Conservation (phyloP, 2,329 filamentous ascomycete genomes). For the Sarocladiaceae sp. region DNA sequence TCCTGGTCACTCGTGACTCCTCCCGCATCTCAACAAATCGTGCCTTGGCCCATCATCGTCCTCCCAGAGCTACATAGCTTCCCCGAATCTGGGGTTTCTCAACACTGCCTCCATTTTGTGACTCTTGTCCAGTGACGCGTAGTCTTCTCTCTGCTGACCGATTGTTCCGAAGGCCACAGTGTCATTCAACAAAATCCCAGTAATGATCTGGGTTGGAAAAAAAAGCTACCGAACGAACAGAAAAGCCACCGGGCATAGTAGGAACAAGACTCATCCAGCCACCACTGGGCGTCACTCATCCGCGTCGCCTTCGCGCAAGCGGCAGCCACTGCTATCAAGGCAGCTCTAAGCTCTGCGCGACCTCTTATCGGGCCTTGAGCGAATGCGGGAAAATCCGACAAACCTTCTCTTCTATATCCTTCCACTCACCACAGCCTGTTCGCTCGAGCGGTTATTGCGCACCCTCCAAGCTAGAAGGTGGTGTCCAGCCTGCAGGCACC, state of each 20-base stretch:
- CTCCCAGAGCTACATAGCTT: background rate
- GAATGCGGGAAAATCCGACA: no score
- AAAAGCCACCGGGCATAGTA: no score
- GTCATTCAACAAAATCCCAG: conserved; percentile 3
- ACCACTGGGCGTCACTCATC: no score
- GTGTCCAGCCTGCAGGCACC: conserved; percentile 8
- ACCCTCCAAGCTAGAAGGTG: no score
- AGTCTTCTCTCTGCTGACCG: background rate
- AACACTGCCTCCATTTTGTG: background rate
- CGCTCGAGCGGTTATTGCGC: no score
- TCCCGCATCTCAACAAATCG: conserved; percentile 9
- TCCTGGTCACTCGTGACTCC: conserved; percentile 5
- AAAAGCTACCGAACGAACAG: no score
- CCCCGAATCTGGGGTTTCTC: conserved; percentile 4
- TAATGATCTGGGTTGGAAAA: no score
- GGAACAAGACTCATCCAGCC: no score
- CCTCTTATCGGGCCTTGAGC: no score
- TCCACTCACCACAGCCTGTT: background rate
- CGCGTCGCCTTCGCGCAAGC: no score
- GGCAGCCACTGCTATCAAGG: no score
- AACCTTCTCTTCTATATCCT: no score
- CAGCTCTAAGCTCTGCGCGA: background rate
- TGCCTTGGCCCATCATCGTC: conserved; percentile 7
- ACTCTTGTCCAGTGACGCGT: background rate
- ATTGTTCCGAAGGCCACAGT: conserved; percentile 4